Conservation (phyloP, 805 yeast genomes). For the Pichia californica region DNA sequence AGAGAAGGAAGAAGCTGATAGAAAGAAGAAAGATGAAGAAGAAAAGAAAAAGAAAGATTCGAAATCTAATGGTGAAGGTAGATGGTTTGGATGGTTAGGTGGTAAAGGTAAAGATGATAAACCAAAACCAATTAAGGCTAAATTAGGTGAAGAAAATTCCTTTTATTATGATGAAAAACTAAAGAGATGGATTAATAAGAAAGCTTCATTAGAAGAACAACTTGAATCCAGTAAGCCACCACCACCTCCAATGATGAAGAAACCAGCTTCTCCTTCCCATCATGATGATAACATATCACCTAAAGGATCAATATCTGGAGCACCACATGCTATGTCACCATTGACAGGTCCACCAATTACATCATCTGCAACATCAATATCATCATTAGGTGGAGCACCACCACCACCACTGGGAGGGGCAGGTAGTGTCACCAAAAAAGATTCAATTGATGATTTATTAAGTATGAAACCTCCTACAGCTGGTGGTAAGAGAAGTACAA, state of each 20-base stretch:
- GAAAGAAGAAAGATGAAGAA: slow-evolving; percentile 25
- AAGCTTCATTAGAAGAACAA: slow-evolving; percentile 61
- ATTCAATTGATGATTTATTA: slow-evolving; percentile 25
- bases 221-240: slow-evolving; percentile 49
- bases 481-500: slow-evolving; percentile 34
- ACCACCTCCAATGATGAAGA: slow-evolving; percentile 55
- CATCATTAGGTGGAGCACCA: slow-evolving; percentile 3
- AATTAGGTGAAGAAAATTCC: slow-evolving; percentile 70
- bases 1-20: slow-evolving; percentile 21
- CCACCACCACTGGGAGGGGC: slow-evolving; percentile 5
- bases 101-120: slow-evolving; percentile 45
- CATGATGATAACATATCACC: not conserved
- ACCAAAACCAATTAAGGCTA: slow-evolving; percentile 76
- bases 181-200: slow-evolving; percentile 80
- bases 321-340: too few relatives aligned
- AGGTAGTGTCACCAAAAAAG: slow-evolving; percentile 12
- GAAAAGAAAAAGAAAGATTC: slow-evolving; percentile 14
- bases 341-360: not conserved
- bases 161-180: slow-evolving; percentile 78
- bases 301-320: too few relatives aligned
- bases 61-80: slow-evolving; percentile 16
- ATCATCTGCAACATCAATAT: not conserved
- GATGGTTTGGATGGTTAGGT: slow-evolving; percentile 60
- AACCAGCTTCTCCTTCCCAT: slow-evolving; percentile 12
- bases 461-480: slow-evolving; percentile 25